Conservation (phyloP, 2,329 filamentous ascomycete genomes). For the Dothidotthia symphoricarpi region DNA sequence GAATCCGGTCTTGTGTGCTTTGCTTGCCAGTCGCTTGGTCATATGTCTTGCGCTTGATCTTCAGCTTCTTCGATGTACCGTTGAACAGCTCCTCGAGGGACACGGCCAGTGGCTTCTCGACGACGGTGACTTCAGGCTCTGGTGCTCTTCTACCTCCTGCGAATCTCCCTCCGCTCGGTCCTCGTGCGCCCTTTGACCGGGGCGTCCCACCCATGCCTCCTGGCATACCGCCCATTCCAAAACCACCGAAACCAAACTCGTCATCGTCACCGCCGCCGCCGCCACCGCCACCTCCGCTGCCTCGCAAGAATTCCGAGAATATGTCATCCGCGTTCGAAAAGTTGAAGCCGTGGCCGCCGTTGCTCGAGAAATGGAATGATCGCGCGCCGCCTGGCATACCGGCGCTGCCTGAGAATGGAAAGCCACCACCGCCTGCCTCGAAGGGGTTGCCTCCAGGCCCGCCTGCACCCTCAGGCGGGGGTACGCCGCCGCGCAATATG, state of each 20-base stretch:
- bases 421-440: conserved; percentile 48
- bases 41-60: conserved; percentile 94
- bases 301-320: conserved; percentile 79
- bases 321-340: conserved; percentile 83
- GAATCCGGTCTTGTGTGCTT: conserved; percentile 79
- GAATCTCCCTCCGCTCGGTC: conserved; percentile 31
- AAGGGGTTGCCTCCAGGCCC: conserved; percentile 47
- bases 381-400: conserved; percentile 54
- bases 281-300: conserved; percentile 48
- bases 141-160: conserved; percentile 47
- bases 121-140: conserved; percentile 84
- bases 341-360: conserved; percentile 64
- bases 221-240: conserved; percentile 38
- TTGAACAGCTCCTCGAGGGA: conserved; percentile 85
- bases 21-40: conserved; percentile 78
- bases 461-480: conserved; percentile 53
- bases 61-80: conserved; percentile 93
- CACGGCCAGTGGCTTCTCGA: conserved; percentile 79
- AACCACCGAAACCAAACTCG: conserved; percentile 46
- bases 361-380: conserved; percentile 64
- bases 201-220: conserved; percentile 30
- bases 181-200: conserved; percentile 39
- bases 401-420: conserved; percentile 54
- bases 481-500: conserved; percentile 74
- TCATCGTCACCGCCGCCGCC: conserved; percentile 58